Evolutionary conservation across 2,329 filamentous ascomycete species (phyloP).

Genomic region (Lojkania enalia): DNA sequence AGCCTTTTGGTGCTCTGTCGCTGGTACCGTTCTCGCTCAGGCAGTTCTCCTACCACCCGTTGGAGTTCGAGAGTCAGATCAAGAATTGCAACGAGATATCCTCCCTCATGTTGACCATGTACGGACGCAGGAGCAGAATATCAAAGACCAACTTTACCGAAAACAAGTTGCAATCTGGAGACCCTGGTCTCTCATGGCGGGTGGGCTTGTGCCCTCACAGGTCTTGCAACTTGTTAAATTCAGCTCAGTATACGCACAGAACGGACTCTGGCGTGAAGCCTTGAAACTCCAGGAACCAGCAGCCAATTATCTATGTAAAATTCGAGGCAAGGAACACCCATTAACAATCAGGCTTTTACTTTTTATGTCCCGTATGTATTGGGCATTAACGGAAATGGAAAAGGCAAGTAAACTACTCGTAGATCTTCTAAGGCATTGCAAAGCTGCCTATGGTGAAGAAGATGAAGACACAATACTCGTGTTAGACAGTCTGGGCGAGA

Average conservation of each 20-base stretch:
- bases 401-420: background rate
- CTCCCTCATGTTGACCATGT: conserved; percentile 33
- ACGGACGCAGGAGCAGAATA: conserved; percentile 2
- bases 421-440: background rate
- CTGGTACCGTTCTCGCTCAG: conserved; percentile 24
- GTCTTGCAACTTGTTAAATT: conserved; percentile 23
- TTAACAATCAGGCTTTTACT: background rate
- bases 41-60: conserved; percentile 30
- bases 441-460: background rate
- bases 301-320: background rate
- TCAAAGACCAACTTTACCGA: background rate
- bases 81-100: conserved; percentile 19
- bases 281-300: background rate
- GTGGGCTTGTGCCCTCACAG: background rate
- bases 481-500: background rate
- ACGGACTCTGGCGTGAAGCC: conserved; percentile 16
- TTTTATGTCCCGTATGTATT: background rate
- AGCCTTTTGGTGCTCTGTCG: conserved; percentile 35
- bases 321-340: background rate
- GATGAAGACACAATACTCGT: background rate
- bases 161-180: background rate
- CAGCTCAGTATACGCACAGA: conserved; percentile 29
- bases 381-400: background rate
- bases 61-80: conserved; percentile 16
- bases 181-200: background rate